Evolutionary conservation across 176 grass and related monocot species (phyloP), one percentile per base, ranked within the genome.

Genomic region (Luzula sylvatica): DNA sequence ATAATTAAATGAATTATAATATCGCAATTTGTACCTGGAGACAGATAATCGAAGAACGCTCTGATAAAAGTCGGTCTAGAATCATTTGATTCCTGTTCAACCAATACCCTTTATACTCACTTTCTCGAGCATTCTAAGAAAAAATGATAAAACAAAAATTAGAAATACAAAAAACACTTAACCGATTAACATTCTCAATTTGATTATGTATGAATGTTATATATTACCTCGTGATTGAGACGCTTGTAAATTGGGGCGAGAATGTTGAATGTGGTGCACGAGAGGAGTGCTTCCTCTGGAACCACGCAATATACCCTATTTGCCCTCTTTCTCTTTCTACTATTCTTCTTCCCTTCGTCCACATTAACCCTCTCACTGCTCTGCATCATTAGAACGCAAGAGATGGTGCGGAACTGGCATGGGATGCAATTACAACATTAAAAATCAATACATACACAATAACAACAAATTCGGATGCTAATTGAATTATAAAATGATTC

Each of bases 11-110:
- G 26, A 11, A 15, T 45, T 14, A 3, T n/a, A 23, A 11, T 4
- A 53, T 4, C 11, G 61, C 51, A 19, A 3, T 5, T 9, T 15
- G 59, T 53, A 87, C 88, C 79, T 87, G 88, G 39, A 94, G 83
- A 65, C 88, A 94, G 56, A 94, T 94, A 57, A 94, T 87, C 38
- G 88, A 87, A 54, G 88, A 87, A 35, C 60, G 47, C 27, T 77
- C 83, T 1, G 54, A 73, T 43, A 94, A 78, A 35, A 94, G 83
- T 20, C 69, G 72, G 19, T 87, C 88, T 45, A 94, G 83, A 65
- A 94, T 94, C 16, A 62, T 73, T 54, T 87, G 63, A 42, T 94
- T 94, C 72, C 83, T 70, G 83, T 72, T 78, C 20, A 83, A 66
- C 88, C 88, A 94, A 55, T 78, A 78, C 16, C 65, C 72, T 52